Base-by-base conservation (phyloP, 257 asterid species). In the Solanum gandarillasii region DNA sequence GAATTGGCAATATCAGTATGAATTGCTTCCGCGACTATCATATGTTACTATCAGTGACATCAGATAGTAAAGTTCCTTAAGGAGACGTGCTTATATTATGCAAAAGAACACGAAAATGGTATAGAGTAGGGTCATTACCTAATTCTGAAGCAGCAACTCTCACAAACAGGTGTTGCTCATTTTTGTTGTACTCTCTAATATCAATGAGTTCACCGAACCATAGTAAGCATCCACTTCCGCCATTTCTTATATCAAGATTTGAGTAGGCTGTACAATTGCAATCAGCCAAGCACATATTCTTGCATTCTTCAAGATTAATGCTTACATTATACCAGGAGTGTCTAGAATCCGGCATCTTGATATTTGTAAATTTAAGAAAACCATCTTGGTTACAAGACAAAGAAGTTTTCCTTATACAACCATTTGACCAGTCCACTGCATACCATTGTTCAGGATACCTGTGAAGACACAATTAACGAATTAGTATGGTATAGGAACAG, bases 221-320 rank as follows among this genome's bases (percentile, higher is more conserved):
- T 38, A 92, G 83, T 84, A 93, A 34, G 91, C 95, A 93, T 18
- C 95, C 95, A 46, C 87, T 55, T 7, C 86, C 87, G 2, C 25
- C 78, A 27, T 27, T 43, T 16, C 90, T 75, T 5, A 92, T 74
- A 79, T 91, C 89, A 72, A 90, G 67, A 86, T 86, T 87, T 6
- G 94, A 52, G 74, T 91, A 94, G 0, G 95, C 95, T 83, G 75
- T 87, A 68, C 95, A 94, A 9, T 85, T 72, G 43, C 96, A 91
- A n/a, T 92, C 91, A 68, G 35, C 82, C 43, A 25, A 86, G 83
- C 96, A 93, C 82, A 67, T 83, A 3, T 11, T 81, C 83, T 58
- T 32, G 55, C 96, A 91, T 16, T 91, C 95, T 35, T 60, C 90
- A 14, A 90, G 90, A n/a, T 86, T 68, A 75, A 88, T 88, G 41